Base-by-base conservation (phyloP, 2,329 filamentous ascomycete genomes). In the Sarocladium oryzae region DNA sequence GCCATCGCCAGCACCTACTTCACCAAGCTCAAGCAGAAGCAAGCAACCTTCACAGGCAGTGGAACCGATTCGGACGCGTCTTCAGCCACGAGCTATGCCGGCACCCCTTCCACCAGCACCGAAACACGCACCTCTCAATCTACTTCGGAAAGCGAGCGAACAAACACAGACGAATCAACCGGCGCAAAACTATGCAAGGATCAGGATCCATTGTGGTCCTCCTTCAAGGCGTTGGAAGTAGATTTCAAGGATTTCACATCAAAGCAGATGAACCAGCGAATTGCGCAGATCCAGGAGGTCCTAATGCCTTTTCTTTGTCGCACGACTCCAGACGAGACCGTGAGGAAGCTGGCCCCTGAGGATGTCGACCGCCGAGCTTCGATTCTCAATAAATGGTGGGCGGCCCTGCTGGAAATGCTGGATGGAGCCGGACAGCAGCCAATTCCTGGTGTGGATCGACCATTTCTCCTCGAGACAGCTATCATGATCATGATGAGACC, bases 321-420 rank as follows among this genome's bases (percentile, higher is more conserved):
- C 49, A 84, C 90, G 59, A 78, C 79, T 54, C 71, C 78, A 30
- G 85, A 92, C 60, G 70, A 80, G 1, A 89, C 87, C 8, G 85
- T 81, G 59, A 70, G 68, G 53, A 63, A 64, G 15, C 72, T 96
- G 41, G 73, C 79, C n/a, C 76, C 88, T 2, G 89, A 95, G 69
- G 89, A 95, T 63, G 69, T 96, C 40, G 90, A 96, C 60, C 80
- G 86, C 32, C 79, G 91, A 54, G 80, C 86, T 2, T 83, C 82
- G 40, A 88, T 95, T 45, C 70, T 96, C 53, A 89, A 93, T 64
- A 91, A 88, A 63, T 96, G 91, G 91, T 96, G 91, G 91, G 85
- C 77, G 38, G 84, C 81, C 1, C 72, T 96, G 35, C 70, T 96
- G 52, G 89, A 93, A 54, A 82, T 95, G 73, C 78, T 96, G 21